phyloP scores from a whole-genome alignment of 352 stramenopile species.

The Pythium utonaiense region DNA sequence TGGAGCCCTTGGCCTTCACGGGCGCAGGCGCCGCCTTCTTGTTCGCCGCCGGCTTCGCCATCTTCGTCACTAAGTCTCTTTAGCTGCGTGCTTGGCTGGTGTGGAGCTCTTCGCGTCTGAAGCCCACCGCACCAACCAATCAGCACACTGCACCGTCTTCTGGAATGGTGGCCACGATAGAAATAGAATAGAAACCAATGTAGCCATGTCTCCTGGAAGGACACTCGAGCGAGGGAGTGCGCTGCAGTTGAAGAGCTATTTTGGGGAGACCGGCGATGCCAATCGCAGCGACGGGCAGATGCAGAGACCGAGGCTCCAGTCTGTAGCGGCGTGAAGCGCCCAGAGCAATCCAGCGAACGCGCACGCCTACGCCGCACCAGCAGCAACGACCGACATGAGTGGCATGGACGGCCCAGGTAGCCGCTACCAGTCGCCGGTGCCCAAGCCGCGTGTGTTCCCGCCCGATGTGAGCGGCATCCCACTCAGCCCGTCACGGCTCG shows the following conservation, averaged over 20 bases:
- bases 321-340: background rate
- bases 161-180: background rate
- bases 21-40: conserved; percentile 24
- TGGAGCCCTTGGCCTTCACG: conserved; percentile 31
- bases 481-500: conserved; percentile 61
- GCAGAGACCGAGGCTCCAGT: background rate
- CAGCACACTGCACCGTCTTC: background rate
- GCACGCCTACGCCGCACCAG: no score
- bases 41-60: conserved; percentile 22
- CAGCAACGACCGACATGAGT: background rate
- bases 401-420: conserved; percentile 14
- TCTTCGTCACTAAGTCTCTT: background rate
- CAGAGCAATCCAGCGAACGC: conserved; percentile 5
- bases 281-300: background rate
- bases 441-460: conserved; percentile 47
- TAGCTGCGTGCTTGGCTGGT: conserved; percentile 4
- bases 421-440: conserved; percentile 22
- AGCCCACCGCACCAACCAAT: conserved; percentile 16
- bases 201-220: conserved; percentile 15
- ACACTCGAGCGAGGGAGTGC: conserved; percentile 4
- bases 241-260: conserved; percentile 10
- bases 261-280: background rate
- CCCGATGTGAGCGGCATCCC: conserved; percentile 49
- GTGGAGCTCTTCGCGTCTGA: background rate
- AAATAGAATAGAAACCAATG: conserved; percentile 14